A percentile compares a stretch with the other conserved stretches of the same genome.
Conservation (phyloP, 352 stramenopile genomes). For the Blastocystis hominis region DNA sequence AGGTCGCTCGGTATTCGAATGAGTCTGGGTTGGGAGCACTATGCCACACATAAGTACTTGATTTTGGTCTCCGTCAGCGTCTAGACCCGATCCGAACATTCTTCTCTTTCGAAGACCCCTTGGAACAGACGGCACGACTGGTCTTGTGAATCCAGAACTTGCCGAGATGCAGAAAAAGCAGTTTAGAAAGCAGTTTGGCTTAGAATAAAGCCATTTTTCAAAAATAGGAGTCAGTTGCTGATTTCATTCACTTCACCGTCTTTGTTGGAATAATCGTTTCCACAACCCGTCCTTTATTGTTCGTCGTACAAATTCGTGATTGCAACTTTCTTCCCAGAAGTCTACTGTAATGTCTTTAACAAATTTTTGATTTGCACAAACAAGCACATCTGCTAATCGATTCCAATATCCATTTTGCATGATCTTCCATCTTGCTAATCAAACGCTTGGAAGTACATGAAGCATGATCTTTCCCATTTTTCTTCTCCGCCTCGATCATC, state of each 20-base stretch:
- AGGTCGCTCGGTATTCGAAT: conserved; percentile 52
- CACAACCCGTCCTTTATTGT: too few species aligned
- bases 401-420: not conserved
- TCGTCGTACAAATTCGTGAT: too few species aligned
- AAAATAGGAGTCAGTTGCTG: not conserved
- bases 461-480: not conserved
- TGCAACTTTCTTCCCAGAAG: too few species aligned
- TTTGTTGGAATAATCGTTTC: too few species aligned
- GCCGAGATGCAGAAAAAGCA: conserved; percentile 23
- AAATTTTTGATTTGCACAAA: not conserved
- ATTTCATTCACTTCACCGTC: not conserved
- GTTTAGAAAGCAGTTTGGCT: conserved; percentile 52
- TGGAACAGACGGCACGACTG: conserved; percentile 43
- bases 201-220: not conserved
- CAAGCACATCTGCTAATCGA: not conserved
- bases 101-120: conserved; percentile 45
- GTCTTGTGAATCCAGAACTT: conserved; percentile 54
- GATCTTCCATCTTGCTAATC: not conserved
- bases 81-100: conserved; percentile 58
- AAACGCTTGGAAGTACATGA: not conserved
- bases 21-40: conserved; percentile 58
- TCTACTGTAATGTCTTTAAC: too few species aligned
- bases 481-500: not conserved
- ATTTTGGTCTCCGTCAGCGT: not conserved
- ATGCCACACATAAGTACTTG: conserved; percentile 48